These are phyloP conservation scores for Microcera coccophila DNA, from an alignment of 2,329 filamentous ascomycete species.

Conservation along the genomic window DNA sequence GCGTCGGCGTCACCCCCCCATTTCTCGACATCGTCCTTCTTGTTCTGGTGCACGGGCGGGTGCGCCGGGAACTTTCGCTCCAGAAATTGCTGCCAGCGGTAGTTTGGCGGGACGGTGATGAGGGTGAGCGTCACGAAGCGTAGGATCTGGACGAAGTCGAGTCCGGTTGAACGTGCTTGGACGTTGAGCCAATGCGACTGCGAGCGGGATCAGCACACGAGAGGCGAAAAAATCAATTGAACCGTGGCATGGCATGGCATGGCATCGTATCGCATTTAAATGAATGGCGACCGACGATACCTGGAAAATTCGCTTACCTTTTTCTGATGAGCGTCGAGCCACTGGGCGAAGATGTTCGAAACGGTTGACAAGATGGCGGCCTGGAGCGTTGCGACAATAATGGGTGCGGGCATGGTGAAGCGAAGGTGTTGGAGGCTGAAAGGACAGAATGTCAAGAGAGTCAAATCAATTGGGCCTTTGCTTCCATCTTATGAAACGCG, in stretches of 20 bases:
- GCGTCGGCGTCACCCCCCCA: conserved; percentile 23
- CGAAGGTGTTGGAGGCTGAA: neutral
- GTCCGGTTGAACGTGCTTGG: too few relatives aligned
- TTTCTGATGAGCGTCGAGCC: conserved; percentile 47
- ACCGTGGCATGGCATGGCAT: neutral
- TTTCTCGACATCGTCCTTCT: conserved; percentile 28
- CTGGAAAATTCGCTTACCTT: conserved; percentile 32
- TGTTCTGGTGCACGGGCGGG: conserved; percentile 12
- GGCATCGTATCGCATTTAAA: too few relatives aligned
- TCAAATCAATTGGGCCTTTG: too few relatives aligned
- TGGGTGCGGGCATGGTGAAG: conserved; percentile 44
- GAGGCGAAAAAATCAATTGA: conserved; percentile 6
- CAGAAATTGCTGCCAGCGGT: conserved; percentile 54
- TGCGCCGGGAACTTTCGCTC: conserved; percentile 51
- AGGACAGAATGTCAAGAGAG: too few relatives aligned
- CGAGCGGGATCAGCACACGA: conserved; percentile 41
- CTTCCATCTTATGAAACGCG: too few relatives aligned
- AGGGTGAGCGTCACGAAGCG: conserved; percentile 53
- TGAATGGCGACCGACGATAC: neutral
- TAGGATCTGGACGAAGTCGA: conserved; percentile 46
- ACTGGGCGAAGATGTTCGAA: conserved; percentile 54
- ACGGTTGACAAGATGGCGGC: conserved; percentile 48
- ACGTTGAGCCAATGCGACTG: too few relatives aligned
- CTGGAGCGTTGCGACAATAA: conserved; percentile 51
- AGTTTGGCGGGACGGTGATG: conserved; percentile 54